Evolutionary conservation across 2,329 filamentous ascomycete genomes (phyloP), one percentile per base, ranked within the genome.

Genomic region (Talaromyces atroroseus): DNA sequence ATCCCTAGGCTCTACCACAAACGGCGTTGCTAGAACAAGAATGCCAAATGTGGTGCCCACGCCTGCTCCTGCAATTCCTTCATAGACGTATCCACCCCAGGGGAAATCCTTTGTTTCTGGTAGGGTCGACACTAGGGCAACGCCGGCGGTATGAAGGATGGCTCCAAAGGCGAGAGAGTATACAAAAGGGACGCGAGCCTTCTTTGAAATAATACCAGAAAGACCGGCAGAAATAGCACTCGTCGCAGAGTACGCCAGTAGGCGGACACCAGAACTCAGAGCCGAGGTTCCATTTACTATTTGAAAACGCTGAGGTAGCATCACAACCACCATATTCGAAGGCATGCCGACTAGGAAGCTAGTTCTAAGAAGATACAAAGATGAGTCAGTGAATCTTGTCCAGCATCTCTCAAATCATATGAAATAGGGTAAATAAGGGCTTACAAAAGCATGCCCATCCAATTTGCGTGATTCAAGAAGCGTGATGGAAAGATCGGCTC

Each of bases 261-360:
- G 52, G 23, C 63, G 63, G 2, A 66, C 54, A 20, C 67, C 67
- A 2, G 67, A 60, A 29, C 65, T 61, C 10, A 68, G 59, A 20
- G 67, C 62, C 1, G 65, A 65, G 46, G 61, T 60, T 24, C 53
- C 60, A 16, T 65, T 51, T 10, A 68, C 60, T 8, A 64, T 52
- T 36, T 68, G 63, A 5, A 63, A 63, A 57, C 66, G 64, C 45
- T 69, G 66, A 7, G 67, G 67, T 21, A 69, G 61, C 51, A 65
- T 63, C 8, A 68, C 62, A 2, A 68, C 52, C 8, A 68, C 60
- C n/a, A 64, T 62, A 23, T 62, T 67, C 49, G 61, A 68, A 1
- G 63, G 62, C 23, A 64, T 61, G 20, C 67, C 67, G 18, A 60
- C 60, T n/a, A 68, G 59, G 29, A 68, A 64, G 1, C 66, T 63